Evolutionary conservation across 1,139 yeast genomes (phyloP).

Genomic region (Yamadazyma atmosphaerica): DNA sequence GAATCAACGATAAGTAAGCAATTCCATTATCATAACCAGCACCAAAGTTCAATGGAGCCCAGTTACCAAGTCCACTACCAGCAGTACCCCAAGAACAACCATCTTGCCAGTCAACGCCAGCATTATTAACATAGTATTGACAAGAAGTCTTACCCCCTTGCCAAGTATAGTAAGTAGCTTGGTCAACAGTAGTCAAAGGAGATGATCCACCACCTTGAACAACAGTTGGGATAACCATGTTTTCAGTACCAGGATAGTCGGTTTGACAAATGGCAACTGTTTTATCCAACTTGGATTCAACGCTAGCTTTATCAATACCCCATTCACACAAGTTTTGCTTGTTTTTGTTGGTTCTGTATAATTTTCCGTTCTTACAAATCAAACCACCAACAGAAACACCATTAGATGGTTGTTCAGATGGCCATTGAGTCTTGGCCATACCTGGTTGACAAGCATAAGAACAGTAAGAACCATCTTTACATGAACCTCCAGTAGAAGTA

Average conservation of each 20-base stretch:
- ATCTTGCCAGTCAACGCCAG: conserved; percentile 70
- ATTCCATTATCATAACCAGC: conserved; percentile 66
- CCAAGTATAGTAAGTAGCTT: conserved; percentile 64
- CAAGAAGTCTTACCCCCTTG: conserved; percentile 66
- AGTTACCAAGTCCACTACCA: conserved; percentile 72
- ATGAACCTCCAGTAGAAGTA: conserved; percentile 65
- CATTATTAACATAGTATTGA: conserved; percentile 79
- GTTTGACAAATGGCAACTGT: conserved; percentile 81
- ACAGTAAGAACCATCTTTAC: conserved; percentile 77
- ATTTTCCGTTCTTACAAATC: conserved; percentile 64
- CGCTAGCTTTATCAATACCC: conserved; percentile 66
- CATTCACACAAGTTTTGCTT: conserved; percentile 70
- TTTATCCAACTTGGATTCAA: conserved; percentile 53
- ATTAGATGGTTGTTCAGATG: conserved; percentile 63
- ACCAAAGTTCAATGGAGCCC: conserved; percentile 82
- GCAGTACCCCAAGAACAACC: conserved; percentile 77
- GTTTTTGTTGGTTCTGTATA: conserved; percentile 65
- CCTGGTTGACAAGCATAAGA: conserved; percentile 88
- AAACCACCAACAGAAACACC: conserved; percentile 85
- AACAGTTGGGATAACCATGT: conserved; percentile 79
- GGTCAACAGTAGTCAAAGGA: conserved; percentile 67
- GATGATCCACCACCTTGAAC: conserved; percentile 58
- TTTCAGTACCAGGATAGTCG: conserved; percentile 87
- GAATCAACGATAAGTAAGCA: conserved; percentile 74
- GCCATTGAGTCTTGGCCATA: conserved; percentile 92